A percentile compares a stretch with the other conserved stretches of the same genome.
phyloP scores from a whole-genome alignment of 179 eudicot species.

The Silene noctiflora region DNA sequence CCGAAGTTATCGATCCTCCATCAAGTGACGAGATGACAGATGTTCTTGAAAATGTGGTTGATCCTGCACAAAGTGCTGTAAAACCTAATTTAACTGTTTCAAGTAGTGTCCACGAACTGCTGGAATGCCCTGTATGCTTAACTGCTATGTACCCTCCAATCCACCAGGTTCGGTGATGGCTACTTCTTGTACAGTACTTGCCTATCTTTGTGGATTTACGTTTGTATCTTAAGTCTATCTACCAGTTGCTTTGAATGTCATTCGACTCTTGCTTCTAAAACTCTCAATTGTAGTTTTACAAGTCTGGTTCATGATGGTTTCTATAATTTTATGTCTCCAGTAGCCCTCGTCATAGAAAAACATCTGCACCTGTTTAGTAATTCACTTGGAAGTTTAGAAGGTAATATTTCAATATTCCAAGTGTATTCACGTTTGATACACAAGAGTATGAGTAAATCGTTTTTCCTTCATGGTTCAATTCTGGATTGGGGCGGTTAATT shows the following conservation, averaged over 20 bases:
- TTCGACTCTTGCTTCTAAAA: not conserved
- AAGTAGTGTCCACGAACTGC: slow-evolving; percentile 79
- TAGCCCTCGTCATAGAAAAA: too few species aligned
- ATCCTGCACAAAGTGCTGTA: slow-evolving; percentile 46
- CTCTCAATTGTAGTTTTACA: not conserved
- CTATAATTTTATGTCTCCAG: not conserved
- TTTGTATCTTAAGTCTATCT: not conserved
- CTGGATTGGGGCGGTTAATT: not conserved
- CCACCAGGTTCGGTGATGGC: slow-evolving; percentile 58
- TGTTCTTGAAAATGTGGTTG: slow-evolving; percentile 55
- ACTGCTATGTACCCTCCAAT: slow-evolving; percentile 98
- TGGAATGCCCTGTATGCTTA: slow-evolving; percentile 94
- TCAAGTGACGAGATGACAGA: slow-evolving; percentile 57
- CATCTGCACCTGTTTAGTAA: not conserved
- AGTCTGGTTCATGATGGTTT: not conserved
- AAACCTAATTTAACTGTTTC: slow-evolving; percentile 62
- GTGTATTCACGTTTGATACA: not conserved
- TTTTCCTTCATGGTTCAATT: not conserved
- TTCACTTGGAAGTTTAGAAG: not conserved
- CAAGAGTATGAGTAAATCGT: not conserved
- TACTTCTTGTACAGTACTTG: slow-evolving; percentile 17
- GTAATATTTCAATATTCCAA: not conserved
- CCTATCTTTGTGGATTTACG: not conserved
- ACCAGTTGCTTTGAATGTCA: not conserved
- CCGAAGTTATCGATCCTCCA: slow-evolving; percentile 77